Conservation (phyloP, 139 green algal genomes). For the Pleodorina starrii region DNA sequence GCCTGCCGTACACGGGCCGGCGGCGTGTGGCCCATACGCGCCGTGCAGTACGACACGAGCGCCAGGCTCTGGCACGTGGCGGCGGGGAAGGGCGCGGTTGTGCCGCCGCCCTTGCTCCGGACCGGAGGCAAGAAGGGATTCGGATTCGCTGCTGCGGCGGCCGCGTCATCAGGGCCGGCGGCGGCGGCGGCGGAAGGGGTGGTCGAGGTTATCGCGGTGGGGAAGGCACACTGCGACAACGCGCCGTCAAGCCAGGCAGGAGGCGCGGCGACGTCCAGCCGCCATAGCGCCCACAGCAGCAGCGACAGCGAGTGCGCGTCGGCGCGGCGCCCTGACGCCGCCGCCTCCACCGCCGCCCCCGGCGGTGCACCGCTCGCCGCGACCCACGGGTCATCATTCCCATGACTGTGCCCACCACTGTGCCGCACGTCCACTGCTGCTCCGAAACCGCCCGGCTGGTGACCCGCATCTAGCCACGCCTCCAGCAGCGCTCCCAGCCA, state of each 20-base stretch:
- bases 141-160: too few species aligned
- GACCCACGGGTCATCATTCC: not conserved
- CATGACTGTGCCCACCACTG: too few species aligned
- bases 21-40: conserved; percentile 25
- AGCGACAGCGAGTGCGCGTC: conserved; percentile 41
- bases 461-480: not conserved
- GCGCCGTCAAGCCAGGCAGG: conserved; percentile 7
- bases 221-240: not conserved
- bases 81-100: not conserved
- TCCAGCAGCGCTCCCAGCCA: conserved; percentile 60
- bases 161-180: too few species aligned
- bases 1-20: not conserved
- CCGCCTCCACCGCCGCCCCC: not conserved
- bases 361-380: not conserved
- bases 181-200: too few species aligned
- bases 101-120: not conserved
- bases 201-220: not conserved
- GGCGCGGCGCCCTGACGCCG: not conserved
- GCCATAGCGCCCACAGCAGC: conserved; percentile 34
- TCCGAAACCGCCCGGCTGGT: not conserved
- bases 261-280: conserved; percentile 11
- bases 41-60: conserved; percentile 7
- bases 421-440: too few species aligned
- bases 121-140: too few species aligned
- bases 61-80: conserved; percentile 42